A percentile compares a stretch with the other conserved stretches of the same genome.
These are phyloP conservation scores for Taiozyma onychis DNA, from an alignment of 1,139 yeast species.

Conservation along the genomic window DNA sequence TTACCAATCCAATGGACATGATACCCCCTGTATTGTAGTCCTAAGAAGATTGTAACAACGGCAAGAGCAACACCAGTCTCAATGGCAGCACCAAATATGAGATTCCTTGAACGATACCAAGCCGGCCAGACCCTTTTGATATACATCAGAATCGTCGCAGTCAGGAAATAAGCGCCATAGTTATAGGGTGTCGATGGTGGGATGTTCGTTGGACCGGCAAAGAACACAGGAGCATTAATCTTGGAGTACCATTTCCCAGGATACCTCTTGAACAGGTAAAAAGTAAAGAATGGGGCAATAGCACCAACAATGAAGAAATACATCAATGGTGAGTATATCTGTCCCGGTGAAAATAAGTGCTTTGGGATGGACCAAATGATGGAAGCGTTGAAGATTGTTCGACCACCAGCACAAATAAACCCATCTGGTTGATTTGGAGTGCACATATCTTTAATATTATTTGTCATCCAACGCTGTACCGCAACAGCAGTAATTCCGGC, in stretches of 20 bases:
- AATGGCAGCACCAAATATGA: slow-evolving; percentile 45
- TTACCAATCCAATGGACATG: slow-evolving; percentile 49
- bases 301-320: slow-evolving; percentile 35
- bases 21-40: slow-evolving; percentile 44
- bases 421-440: slow-evolving; percentile 32
- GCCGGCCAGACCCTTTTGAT: slow-evolving; percentile 25
- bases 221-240: slow-evolving; percentile 33
- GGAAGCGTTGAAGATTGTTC: slow-evolving; percentile 39
- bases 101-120: slow-evolving; percentile 41
- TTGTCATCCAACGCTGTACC: slow-evolving; percentile 28
- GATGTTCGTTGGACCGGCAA: slow-evolving; percentile 36
- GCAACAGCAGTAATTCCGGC: slow-evolving; percentile 37
- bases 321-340: slow-evolving; percentile 32
- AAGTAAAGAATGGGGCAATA: slow-evolving; percentile 29
- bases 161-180: slow-evolving; percentile 41
- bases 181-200: slow-evolving; percentile 45
- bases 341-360: slow-evolving; percentile 38
- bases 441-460: slow-evolving; percentile 37
- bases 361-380: slow-evolving; percentile 48
- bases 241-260: slow-evolving; percentile 32
- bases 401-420: slow-evolving; percentile 35
- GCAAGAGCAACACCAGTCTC: slow-evolving; percentile 55
- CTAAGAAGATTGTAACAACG: slow-evolving; percentile 40
- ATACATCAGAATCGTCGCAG: slow-evolving; percentile 32
- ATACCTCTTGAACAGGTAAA: slow-evolving; percentile 26